Percentiles rank a stretch among this genome's conserved stretches.
Conservation (phyloP, 163 green algal genomes). For the Prototheca wickerhamii region DNA sequence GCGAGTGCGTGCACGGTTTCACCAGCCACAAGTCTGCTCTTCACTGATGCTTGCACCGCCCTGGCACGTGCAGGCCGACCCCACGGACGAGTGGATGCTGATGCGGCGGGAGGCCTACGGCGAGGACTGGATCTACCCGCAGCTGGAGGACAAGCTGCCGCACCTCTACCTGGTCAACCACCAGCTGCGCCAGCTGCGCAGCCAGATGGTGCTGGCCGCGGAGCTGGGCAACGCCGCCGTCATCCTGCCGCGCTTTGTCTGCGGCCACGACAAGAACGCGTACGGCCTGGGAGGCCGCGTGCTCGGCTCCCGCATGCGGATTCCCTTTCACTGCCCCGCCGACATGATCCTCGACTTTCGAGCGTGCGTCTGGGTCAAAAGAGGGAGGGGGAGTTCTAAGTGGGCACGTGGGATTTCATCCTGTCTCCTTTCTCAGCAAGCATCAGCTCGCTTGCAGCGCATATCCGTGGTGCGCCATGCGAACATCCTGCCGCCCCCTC, state of each 20-base stretch:
- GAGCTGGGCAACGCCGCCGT: slow-evolving; percentile 47
- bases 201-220: neutral
- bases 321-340: slow-evolving; percentile 82
- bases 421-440: neutral
- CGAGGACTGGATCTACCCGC: too few species aligned
- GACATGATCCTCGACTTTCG: slow-evolving; percentile 93
- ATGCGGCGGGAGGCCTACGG: too few species aligned
- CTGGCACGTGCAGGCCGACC: too few species aligned
- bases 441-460: too few species aligned
- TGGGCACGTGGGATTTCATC: too few species aligned
- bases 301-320: slow-evolving; percentile 33
- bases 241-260: slow-evolving; percentile 78
- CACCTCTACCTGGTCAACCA: slow-evolving; percentile 87
- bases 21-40: too few species aligned
- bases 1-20: too few species aligned
- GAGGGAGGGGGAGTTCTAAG: slow-evolving; percentile 15
- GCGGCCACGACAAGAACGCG: slow-evolving; percentile 85
- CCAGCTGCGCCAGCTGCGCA: slow-evolving; percentile 52
- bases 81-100: too few species aligned
- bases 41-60: too few species aligned
- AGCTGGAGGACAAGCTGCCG: slow-evolving; percentile 39
- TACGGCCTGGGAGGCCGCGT: slow-evolving; percentile 62
- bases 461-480: too few species aligned
- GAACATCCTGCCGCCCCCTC: too few species aligned
- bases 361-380: too few species aligned